These are phyloP conservation scores for Lactifluus rugatus DNA, from an alignment of 768 basidiomycete species.

Conservation along the genomic window DNA sequence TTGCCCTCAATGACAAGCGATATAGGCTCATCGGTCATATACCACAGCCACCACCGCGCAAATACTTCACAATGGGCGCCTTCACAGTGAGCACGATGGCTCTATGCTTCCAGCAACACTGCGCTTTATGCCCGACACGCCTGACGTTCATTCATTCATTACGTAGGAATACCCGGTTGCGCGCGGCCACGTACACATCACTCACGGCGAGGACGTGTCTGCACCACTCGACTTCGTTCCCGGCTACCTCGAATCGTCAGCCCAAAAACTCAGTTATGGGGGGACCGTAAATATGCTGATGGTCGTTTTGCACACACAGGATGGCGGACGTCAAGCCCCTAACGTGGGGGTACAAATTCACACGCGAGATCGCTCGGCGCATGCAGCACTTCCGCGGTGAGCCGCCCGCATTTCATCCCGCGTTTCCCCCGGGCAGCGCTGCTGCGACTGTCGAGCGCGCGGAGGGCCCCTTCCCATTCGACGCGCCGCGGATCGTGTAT, in stretches of 20 bases:
- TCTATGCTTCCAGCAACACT: not conserved
- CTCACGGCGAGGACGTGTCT: constrained; percentile 16
- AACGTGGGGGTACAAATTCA: constrained; percentile 45
- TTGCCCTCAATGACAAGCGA: not conserved
- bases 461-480: constrained; percentile 21
- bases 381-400: constrained; percentile 37
- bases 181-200: constrained; percentile 22
- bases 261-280: not conserved
- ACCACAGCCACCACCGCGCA: constrained; percentile 9
- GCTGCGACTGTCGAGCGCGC: constrained; percentile 20
- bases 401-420: constrained; percentile 22
- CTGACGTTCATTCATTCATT: not conserved
- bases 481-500: constrained; percentile 27
- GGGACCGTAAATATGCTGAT: not conserved
- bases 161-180: constrained; percentile 19
- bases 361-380: constrained; percentile 45
- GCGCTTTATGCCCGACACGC: not conserved
- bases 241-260: constrained; percentile 21
- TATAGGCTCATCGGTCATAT: not conserved
- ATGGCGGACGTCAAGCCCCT: constrained; percentile 32
- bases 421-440: constrained; percentile 25
- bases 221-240: constrained; percentile 22
- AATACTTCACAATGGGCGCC: constrained; percentile 18
- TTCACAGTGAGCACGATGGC: constrained; percentile 2
- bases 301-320: constrained; percentile 12